phyloP scores from a whole-genome alignment of 352 stramenopile genomes.

The Phytopythium chamaehyphon region DNA sequence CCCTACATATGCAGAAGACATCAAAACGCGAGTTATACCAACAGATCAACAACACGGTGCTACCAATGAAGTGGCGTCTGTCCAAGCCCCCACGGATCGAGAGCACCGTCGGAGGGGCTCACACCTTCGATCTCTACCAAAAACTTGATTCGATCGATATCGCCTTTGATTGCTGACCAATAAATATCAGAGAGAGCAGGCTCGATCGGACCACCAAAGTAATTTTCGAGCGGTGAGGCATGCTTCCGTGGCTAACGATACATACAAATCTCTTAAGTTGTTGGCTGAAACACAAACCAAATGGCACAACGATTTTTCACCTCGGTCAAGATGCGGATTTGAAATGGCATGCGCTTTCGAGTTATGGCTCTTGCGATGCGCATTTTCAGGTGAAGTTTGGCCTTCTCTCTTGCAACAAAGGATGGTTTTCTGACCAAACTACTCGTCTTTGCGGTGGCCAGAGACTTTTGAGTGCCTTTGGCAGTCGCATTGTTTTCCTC shows the following conservation, averaged over 20 bases:
- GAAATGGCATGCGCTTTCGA: slow-evolving; percentile 55
- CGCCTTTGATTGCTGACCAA: slow-evolving; percentile 61
- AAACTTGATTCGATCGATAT: slow-evolving; percentile 46
- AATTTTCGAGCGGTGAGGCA: slow-evolving; percentile 55
- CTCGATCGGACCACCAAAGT: slow-evolving; percentile 55
- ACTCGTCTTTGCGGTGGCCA: slow-evolving; percentile 1
- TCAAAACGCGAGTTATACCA: too few relatives aligned
- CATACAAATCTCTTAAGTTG: neutral
- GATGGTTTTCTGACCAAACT: slow-evolving; percentile 16
- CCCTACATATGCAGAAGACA: slow-evolving; percentile 22
- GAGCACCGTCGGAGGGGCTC: slow-evolving; percentile 30
- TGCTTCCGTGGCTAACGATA: slow-evolving; percentile 31
- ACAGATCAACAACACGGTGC: neutral
- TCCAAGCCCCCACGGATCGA: slow-evolving; percentile 76
- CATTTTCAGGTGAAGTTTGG: slow-evolving; percentile 52
- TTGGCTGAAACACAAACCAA: neutral
- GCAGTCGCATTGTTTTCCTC: slow-evolving; percentile 29
- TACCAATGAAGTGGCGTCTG: slow-evolving; percentile 73
- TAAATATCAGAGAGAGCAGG: slow-evolving; percentile 60
- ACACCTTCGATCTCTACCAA: slow-evolving; percentile 58
- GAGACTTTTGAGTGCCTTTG: neutral
- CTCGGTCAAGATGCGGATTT: slow-evolving; percentile 63
- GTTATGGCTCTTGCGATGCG: slow-evolving; percentile 45
- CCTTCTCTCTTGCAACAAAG: slow-evolving; percentile 51
- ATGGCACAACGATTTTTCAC: slow-evolving; percentile 4